Percentiles rank a stretch among this genome's conserved stretches.
Evolutionary conservation across 768 basidiomycete species (phyloP).

Genomic region (Ephemerocybe angulata): DNA sequence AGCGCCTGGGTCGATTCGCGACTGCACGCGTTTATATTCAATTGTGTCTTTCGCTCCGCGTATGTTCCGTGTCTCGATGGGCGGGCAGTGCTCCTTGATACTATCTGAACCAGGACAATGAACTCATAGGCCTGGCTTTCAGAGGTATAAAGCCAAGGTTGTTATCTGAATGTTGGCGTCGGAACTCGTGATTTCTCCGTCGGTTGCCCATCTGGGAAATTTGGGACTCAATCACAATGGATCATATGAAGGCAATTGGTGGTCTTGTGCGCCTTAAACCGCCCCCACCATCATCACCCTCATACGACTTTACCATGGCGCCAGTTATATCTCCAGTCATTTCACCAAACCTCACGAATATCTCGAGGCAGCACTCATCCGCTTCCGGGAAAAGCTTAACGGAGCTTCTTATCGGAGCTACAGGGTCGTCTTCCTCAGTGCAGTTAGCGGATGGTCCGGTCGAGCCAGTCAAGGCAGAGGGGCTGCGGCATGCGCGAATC

Average conservation of each 20-base stretch:
- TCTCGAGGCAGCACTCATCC: not conserved
- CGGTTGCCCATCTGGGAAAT: not conserved
- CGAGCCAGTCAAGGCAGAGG: constrained; percentile 53
- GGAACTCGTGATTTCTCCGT: not conserved
- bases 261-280: constrained; percentile 8
- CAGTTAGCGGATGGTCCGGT: constrained; percentile 32
- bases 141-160: not conserved
- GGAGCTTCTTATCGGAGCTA: not conserved
- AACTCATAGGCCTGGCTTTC: not conserved
- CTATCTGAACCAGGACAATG: not conserved
- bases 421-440: constrained; percentile 25
- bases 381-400: not conserved
- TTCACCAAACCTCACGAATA: constrained; percentile 1
- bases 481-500: constrained; percentile 52
- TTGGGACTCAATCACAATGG: not conserved
- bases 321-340: constrained; percentile 15
- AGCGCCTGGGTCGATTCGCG: too few relatives aligned
- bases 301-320: constrained; percentile 5
- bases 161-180: not conserved
- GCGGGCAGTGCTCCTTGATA: not conserved
- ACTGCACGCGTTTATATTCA: too few relatives aligned
- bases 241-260: not conserved
- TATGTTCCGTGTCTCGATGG: too few relatives aligned
- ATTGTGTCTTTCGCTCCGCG: too few relatives aligned
- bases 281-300: constrained; percentile 9